Base-by-base conservation (phyloP, 495 filamentous ascomycete species). In the Podospora bellae-mahoneyi region DNA sequence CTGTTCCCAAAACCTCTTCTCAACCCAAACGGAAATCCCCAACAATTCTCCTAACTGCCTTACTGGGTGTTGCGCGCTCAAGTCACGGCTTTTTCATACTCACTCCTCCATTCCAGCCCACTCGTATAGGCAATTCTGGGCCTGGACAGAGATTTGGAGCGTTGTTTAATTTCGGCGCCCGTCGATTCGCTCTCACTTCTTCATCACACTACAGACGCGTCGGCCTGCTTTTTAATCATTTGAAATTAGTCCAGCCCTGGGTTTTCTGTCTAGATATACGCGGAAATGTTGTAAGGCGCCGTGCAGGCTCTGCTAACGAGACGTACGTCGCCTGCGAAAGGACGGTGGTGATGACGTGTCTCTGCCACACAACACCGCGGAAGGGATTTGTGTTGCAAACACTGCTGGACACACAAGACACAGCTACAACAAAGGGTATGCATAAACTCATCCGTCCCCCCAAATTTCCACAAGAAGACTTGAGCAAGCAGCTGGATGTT, bases 371-470 rank as follows among this genome's bases (percentile, higher is more conserved):
- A 30, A 68, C 61, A 63, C 4, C 39, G 39, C 39, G 62, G 44
- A 68, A 62, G 60, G 62, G 56, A 60, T 57, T 54, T 63, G 39
- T 69, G 69, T 63, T 69, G 69, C 56, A 62, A 61, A 69, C 53
- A 66, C 39, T 48, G 39, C 39, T 48, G 39, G 61, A 62, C 64
- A 60, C 64, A 71, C 6, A 48, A 48, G 64, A 60, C 5, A 62
- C 53, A 56, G 68, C 28, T 58, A 65, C 26, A 20, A 65, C 26
- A 20, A 70, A 74, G 75, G 75, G 75, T 77, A 77, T 77, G 75
- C 73, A 74, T 73, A 28, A 74, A 71, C 48, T 67, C 73, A 75
- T 56, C 72, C 56, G 32, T 27, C 65, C 72, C 72, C 75, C 67
- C 53, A 48, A 48, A 48, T 13, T 13, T 16, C 64, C 62, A 66